Percentiles rank a stretch among this genome's conserved stretches.
Conservation (phyloP, 1,284 basidiomycete species). For the Rhodotorula sp. region DNA sequence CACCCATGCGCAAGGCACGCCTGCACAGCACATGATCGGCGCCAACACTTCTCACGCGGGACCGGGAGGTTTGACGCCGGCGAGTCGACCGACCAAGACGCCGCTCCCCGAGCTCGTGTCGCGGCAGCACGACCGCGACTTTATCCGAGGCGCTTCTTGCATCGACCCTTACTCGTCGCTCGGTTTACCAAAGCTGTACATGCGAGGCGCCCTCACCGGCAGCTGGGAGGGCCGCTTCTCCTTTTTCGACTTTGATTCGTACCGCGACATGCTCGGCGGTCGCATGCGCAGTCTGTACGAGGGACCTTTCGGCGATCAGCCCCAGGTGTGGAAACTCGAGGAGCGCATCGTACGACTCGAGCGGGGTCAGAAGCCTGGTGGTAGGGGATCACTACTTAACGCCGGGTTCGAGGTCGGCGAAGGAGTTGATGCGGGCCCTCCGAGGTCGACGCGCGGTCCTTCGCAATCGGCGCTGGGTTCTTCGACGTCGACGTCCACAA, state of each 20-base stretch:
- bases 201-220: constrained; percentile 53
- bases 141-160: constrained; percentile 50
- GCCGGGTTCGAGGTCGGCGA: constrained; percentile 36
- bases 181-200: constrained; percentile 52
- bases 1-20: constrained; percentile 17
- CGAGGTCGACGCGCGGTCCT: not conserved
- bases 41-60: not conserved
- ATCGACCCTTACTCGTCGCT: constrained; percentile 50
- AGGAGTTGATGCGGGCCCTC: not conserved
- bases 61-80: constrained; percentile 8
- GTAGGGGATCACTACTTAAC: constrained; percentile 33
- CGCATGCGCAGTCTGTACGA: constrained; percentile 52
- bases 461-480: not conserved
- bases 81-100: constrained; percentile 41
- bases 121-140: constrained; percentile 52
- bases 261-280: constrained; percentile 55
- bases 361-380: constrained; percentile 24
- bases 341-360: constrained; percentile 52
- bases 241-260: constrained; percentile 60
- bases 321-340: constrained; percentile 58
- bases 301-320: constrained; percentile 57
- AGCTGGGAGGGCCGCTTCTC: constrained; percentile 59
- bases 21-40: constrained; percentile 18
- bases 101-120: constrained; percentile 43
- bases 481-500: not conserved